Evolutionary conservation across 257 asterid species (phyloP).

Genomic region (Anisodus acutangulus): DNA sequence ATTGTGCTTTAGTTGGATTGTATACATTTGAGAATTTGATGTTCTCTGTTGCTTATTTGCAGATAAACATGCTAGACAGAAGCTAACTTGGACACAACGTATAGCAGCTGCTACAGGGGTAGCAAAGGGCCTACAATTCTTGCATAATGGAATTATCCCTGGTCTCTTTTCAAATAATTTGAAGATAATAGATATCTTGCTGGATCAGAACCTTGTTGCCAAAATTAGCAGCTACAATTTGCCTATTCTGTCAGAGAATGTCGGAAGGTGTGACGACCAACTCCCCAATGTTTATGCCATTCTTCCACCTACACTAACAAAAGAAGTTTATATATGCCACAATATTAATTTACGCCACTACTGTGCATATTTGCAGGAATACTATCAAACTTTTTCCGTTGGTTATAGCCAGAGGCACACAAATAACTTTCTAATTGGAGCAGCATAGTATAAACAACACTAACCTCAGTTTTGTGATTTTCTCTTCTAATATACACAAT

Average conservation of each 20-base stretch:
- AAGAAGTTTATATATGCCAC: background rate
- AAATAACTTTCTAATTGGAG: background rate
- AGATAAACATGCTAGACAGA: conserved; percentile 55
- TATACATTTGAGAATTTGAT: conserved; percentile 5
- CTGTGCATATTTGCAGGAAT: conserved; percentile 52
- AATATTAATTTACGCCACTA: conserved; percentile 25
- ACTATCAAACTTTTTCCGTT: conserved; percentile 36
- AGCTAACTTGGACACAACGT: conserved; percentile 82
- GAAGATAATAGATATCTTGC: conserved; percentile 68
- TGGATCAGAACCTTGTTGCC: conserved; percentile 74
- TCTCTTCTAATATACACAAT: background rate
- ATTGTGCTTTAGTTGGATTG: background rate
- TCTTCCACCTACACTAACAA: background rate
- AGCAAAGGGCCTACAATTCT: conserved; percentile 92
- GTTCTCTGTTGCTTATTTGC: conserved; percentile 35
- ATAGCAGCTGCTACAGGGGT: conserved; percentile 82
- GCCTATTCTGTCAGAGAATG: conserved; percentile 64
- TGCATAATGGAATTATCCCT: conserved; percentile 84
- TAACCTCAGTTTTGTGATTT: background rate
- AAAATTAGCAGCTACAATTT: conserved; percentile 77
- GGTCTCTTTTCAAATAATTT: conserved; percentile 64
- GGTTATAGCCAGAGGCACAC: conserved; percentile 66
- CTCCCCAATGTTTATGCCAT: conserved; percentile 1
- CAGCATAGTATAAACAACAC: background rate
- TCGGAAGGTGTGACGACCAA: conserved; percentile 48